Evolutionary conservation across 139 green algal genomes (phyloP), one percentile per base, ranked within the genome.

Genomic region (Prasinococcaceae sp.): DNA sequence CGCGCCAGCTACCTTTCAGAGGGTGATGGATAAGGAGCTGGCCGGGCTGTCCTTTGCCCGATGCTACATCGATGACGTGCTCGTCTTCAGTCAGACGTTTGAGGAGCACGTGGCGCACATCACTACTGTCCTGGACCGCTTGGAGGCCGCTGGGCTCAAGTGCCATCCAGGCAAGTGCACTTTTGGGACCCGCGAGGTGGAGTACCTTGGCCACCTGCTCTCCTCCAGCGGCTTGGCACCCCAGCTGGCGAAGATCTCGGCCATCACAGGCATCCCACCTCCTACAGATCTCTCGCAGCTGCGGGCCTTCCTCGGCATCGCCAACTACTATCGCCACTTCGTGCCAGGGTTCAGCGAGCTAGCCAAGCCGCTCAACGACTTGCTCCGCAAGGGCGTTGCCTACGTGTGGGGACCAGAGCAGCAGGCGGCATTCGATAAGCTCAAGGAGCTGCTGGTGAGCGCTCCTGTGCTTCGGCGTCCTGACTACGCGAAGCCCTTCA

Each of bases 41-140:
- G n/a, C 4, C 3, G 26, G 46, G 26, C 23, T 53, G 14, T 27
- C 46, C 4, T 39, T 25, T 22, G 30, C 46, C 6, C 3, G 16
- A 23, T 25, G 14, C n/a, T 45, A 33, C 33, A 45, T 41, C 30
- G 49, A 56, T 32, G 49, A 56, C n/a, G 32, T 56, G 12, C 23
- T 53, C 3, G 26, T 41, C 23, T 41, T 24, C 20, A 53, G 46
- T 29, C 9, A 20, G 6, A 32, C 24, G 12, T 29, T 40, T 9
- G 46, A 40, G 28, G 46, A 47, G 40, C 40, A 47, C 19, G 10
- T 25, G 23, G 19, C 39, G 27, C 46, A 53, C 14, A 27, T 53
- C 29, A 6, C 6, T 4, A 6, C 9, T 16, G 46, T 53, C 17
- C 10, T 5, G 23, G 46, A 27, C 6, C 17, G 10, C 26, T 20